phyloP scores from a whole-genome alignment of 805 yeast genomes.

The Komagataella populi region DNA sequence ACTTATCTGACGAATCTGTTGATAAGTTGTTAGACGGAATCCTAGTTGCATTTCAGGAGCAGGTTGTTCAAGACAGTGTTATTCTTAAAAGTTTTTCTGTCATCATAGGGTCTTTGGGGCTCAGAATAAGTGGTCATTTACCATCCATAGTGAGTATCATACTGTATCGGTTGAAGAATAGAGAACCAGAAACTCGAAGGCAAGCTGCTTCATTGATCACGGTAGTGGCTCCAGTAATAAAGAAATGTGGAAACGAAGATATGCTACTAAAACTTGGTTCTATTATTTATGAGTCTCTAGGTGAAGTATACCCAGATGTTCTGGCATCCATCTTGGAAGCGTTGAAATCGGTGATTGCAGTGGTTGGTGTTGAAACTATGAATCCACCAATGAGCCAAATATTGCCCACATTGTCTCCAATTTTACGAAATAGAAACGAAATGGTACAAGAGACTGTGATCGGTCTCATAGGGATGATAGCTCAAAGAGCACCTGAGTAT shows the following conservation, averaged over 20 bases:
- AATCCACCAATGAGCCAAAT: slow-evolving; percentile 78
- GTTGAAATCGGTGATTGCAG: slow-evolving; percentile 43
- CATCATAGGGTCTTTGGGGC: slow-evolving; percentile 46
- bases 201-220: slow-evolving; percentile 74
- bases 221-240: slow-evolving; percentile 51
- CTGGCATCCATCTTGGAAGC: slow-evolving; percentile 77
- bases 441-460: slow-evolving; percentile 82
- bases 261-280: slow-evolving; percentile 56
- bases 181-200: slow-evolving; percentile 58
- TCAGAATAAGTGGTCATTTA: slow-evolving; percentile 55
- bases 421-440: slow-evolving; percentile 77
- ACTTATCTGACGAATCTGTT: slow-evolving; percentile 41
- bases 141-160: slow-evolving; percentile 61
- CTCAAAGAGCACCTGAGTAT: slow-evolving; percentile 64
- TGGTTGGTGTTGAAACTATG: slow-evolving; percentile 43
- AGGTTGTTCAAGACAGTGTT: slow-evolving; percentile 32
- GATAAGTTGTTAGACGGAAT: slow-evolving; percentile 72
- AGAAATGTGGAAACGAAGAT: slow-evolving; percentile 48
- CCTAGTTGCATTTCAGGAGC: slow-evolving; percentile 71
- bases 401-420: slow-evolving; percentile 82
- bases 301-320: slow-evolving; percentile 91
- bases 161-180: slow-evolving; percentile 60
- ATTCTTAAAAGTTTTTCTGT: slow-evolving; percentile 53
- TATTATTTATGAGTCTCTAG: slow-evolving; percentile 78
- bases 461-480: slow-evolving; percentile 68